Base-by-base conservation (phyloP, 371 early-diverging fungal genomes). In the Zancudomyces culisetae region DNA sequence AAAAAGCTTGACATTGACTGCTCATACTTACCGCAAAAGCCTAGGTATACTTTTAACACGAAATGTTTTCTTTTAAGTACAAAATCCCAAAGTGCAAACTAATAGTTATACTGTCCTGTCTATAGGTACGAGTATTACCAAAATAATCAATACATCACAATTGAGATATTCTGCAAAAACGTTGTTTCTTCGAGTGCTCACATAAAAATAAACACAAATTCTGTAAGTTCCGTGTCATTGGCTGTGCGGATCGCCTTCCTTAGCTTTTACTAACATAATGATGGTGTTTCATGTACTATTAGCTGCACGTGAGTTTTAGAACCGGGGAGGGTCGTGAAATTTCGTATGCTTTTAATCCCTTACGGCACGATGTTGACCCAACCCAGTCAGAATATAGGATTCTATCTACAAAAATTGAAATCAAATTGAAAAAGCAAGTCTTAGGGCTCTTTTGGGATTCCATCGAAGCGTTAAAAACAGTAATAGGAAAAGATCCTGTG, bases 51-150 rank as follows among this genome's bases (percentile, higher is more conserved):
- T n/a, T n/a, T n/a, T n/a, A n/a, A n/a, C n/a, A n/a, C n/a, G n/a
- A n/a, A n/a, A n/a, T n/a, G n/a, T n/a, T n/a, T n/a, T n/a, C n/a
- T n/a, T n/a, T n/a, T n/a, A n/a, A n/a, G n/a, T n/a, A n/a, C n/a
- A n/a, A n/a, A n/a, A n/a, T n/a, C n/a, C n/a, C n/a, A n/a, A n/a
- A n/a, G n/a, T n/a, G n/a, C n/a, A n/a, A n/a, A n/a, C n/a, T n/a
- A n/a, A n/a, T n/a, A n/a, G n/a, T n/a, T n/a, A n/a, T n/a, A n/a
- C n/a, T n/a, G n/a, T n/a, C n/a, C 13, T 50, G 46, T 22, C 10
- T 26, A 19, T 63, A 83, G 93, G 61, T 89, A 92, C 59, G 95
- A 95, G 64, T 94, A 93, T 93, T 93, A 87, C 69, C 97, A 97
- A 70, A 95, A 81, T 56, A 94, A 93, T 58, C 64, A 72, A 51